phyloP scores from a whole-genome alignment of 2,329 filamentous ascomycete genomes.

The Fusarium multiceps region DNA sequence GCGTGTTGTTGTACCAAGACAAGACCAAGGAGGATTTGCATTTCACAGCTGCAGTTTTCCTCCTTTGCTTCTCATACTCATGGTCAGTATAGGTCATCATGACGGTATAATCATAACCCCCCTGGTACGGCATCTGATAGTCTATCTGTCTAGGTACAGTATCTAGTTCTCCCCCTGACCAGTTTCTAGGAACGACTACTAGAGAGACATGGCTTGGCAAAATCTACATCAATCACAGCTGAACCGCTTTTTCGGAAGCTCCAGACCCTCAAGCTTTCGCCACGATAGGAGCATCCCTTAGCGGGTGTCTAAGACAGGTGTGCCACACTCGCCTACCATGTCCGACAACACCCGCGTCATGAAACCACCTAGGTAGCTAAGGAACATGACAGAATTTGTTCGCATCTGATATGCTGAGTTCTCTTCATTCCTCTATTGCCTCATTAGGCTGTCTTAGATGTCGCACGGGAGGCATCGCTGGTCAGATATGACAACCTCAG shows the following conservation, averaged over 20 bases:
- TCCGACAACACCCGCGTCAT: conserved; percentile 41
- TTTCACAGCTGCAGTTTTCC: conserved; percentile 1
- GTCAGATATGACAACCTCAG: conserved; percentile 30
- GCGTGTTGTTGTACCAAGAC: conserved; percentile 14
- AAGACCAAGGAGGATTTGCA: conserved; percentile 26
- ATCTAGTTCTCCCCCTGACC: background rate
- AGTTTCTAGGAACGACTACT: background rate
- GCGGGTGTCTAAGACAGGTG: conserved; percentile 37
- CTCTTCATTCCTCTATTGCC: background rate
- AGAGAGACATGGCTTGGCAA: conserved; percentile 9
- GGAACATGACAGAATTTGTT: conserved; percentile 9
- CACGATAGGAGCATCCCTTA: conserved; percentile 27
- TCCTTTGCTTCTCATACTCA: background rate
- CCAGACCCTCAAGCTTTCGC: conserved; percentile 31
- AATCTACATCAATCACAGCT: conserved; percentile 1
- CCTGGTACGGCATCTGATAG: background rate
- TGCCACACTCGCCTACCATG: conserved; percentile 39
- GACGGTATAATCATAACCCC: background rate
- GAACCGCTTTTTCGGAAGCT: conserved; percentile 27
- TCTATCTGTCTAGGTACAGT: background rate
- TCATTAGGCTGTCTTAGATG: conserved; percentile 28
- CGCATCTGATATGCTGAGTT: background rate
- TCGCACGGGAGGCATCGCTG: conserved; percentile 38
- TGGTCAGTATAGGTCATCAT: background rate
- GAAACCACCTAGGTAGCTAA: conserved; percentile 26